These are phyloP conservation scores for Penicillium glabrum DNA, from an alignment of 2,329 filamentous ascomycete species.

Conservation along the genomic window DNA sequence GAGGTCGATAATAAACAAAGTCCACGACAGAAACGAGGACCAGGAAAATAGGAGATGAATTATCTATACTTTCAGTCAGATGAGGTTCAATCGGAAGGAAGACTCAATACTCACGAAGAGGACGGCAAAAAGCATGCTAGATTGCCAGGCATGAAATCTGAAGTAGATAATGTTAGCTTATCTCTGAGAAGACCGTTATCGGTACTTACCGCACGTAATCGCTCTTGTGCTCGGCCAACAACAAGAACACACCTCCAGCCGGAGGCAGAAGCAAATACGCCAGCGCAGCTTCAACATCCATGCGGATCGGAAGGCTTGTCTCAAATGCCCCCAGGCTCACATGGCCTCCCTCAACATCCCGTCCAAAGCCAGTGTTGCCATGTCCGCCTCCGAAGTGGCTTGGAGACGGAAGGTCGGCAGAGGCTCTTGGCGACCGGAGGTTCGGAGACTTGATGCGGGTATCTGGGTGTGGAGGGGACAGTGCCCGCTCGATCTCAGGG, in stretches of 20 bases:
- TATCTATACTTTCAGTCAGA: constrained; percentile 53
- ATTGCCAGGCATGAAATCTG: constrained; percentile 97
- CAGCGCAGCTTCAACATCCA: constrained; percentile 87
- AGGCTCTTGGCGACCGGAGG: constrained; percentile 54
- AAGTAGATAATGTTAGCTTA: background rate
- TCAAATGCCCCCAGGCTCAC: constrained; percentile 78
- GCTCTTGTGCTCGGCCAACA: constrained; percentile 89
- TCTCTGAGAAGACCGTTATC: background rate
- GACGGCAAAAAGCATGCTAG: constrained; percentile 75
- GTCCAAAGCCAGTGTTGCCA: constrained; percentile 41
- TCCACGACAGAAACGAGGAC: constrained; percentile 80
- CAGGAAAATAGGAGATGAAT: constrained; percentile 84
- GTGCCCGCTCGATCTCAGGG: constrained; percentile 77
- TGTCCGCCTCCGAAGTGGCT: constrained; percentile 40
- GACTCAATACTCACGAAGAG: constrained; percentile 49
- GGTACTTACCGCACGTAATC: constrained; percentile 81
- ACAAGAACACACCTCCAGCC: constrained; percentile 76
- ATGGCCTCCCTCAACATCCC: constrained; percentile 52
- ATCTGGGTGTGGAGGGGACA: constrained; percentile 66
- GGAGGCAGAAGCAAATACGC: constrained; percentile 87
- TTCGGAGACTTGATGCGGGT: constrained; percentile 54
- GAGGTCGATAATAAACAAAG: constrained; percentile 75
- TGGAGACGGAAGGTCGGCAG: constrained; percentile 40
- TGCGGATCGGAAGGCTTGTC: constrained; percentile 79
- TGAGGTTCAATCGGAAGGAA: too few relatives aligned